These are phyloP conservation scores for Ordospora pajunii DNA, from an alignment of 371 early-diverging fungal species.

Conservation along the genomic window DNA sequence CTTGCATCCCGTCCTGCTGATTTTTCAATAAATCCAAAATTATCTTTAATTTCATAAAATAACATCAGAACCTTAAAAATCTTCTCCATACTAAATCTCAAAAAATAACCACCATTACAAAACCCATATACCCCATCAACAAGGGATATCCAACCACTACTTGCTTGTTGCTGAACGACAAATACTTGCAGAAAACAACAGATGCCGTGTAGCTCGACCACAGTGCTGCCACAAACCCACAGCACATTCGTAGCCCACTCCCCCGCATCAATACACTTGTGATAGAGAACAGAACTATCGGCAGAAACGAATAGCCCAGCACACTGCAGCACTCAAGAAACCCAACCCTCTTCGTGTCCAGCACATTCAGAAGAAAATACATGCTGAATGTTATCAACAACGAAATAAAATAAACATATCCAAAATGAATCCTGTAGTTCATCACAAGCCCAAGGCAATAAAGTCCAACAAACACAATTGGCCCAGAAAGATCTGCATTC, in stretches of 20 bases:
- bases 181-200: constrained; percentile 39
- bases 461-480: constrained; percentile 50
- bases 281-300: constrained; percentile 49
- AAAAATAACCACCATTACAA: constrained; percentile 53
- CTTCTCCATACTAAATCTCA: constrained; percentile 25
- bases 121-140: constrained; percentile 55
- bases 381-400: constrained; percentile 43
- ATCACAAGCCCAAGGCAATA: constrained; percentile 51
- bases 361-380: constrained; percentile 47
- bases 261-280: constrained; percentile 26
- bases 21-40: background rate
- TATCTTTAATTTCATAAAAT: too few relatives aligned
- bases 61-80: background rate
- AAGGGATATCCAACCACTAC: constrained; percentile 58
- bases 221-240: constrained; percentile 32
- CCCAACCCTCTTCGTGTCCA: constrained; percentile 27
- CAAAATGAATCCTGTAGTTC: constrained; percentile 58
- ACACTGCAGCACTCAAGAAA: constrained; percentile 41
- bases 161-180: constrained; percentile 38
- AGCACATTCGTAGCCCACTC: constrained; percentile 4
- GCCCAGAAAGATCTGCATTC: constrained; percentile 55
- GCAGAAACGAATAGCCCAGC: constrained; percentile 60
- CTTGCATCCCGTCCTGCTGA: constrained; percentile 2
- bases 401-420: constrained; percentile 58
- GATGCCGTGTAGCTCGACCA: constrained; percentile 50